These are phyloP conservation scores for Solanum habrochaites DNA, from an alignment of 257 asterid genomes.

Conservation along the genomic window DNA sequence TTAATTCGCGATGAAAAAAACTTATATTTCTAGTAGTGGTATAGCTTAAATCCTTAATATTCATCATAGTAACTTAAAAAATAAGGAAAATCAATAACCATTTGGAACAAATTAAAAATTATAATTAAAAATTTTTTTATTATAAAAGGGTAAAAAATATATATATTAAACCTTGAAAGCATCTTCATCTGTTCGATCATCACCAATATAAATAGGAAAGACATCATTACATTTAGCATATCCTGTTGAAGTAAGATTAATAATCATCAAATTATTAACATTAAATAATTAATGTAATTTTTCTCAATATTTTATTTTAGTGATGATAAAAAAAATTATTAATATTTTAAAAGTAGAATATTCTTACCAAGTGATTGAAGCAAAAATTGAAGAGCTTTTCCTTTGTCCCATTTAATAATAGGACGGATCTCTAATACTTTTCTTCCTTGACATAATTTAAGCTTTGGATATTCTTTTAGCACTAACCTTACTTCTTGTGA, in stretches of 20 bases:
- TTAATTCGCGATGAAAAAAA: too few species aligned
- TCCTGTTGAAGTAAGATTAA: slow-evolving; percentile 13
- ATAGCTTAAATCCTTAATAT: background rate
- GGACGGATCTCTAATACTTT: slow-evolving; percentile 97
- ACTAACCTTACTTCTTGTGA: slow-evolving; percentile 60
- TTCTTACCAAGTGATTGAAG: slow-evolving; percentile 78
- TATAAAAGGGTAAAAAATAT: background rate
- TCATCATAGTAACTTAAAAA: background rate
- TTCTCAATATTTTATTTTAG: background rate
- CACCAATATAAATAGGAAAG: slow-evolving; percentile 81
- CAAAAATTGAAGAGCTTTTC: slow-evolving; percentile 86
- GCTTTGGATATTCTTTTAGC: slow-evolving; percentile 68
- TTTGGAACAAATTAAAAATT: background rate
- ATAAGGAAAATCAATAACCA: background rate
- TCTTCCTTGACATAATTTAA: slow-evolving; percentile 66
- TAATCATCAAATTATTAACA: background rate
- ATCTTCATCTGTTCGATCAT: slow-evolving; percentile 84
- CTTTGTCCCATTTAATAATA: slow-evolving; percentile 93
- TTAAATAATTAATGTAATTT: background rate
- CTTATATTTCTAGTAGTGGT: too few species aligned
- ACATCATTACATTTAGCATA: slow-evolving; percentile 46
- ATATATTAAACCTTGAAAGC: slow-evolving; percentile 64
- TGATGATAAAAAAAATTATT: background rate
- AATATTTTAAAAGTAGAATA: background rate
- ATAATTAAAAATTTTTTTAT: background rate